Evolutionary conservation across 1,139 yeast species (phyloP), one percentile per base, ranked within the genome.

Genomic region (Candida tropicalis): DNA sequence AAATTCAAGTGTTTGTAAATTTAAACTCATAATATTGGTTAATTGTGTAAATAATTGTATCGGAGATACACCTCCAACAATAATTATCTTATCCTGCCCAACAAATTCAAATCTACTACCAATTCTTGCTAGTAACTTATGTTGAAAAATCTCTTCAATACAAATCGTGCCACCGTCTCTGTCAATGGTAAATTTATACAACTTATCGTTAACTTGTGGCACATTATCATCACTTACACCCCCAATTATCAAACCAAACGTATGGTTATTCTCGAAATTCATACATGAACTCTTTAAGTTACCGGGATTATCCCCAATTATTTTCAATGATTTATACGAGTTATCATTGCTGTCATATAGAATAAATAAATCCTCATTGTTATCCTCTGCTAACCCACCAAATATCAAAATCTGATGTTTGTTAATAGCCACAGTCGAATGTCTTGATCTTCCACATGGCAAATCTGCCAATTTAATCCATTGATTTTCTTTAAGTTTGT

Each of bases 51-150:
- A 66, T 8, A 76, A 57, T 40, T 62, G 58, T 7, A 54, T 46
- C 4, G 75, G 67, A 20, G 79, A 68, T 1, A 82, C 82, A 12
- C 93, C 93, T 3, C 95, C 93, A 15, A 76, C 71, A 1, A 85
- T 38, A 1, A 82, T 35, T 2, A 82, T 43, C 25, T 66, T 59
- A 9, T 59, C 45, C 10, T 55, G 53, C 4, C 60, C 34, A 5
- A 62, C 29, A 29, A 65, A 53, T 2, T 55, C 48, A 9, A 60
- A 57, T 47, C 68, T 65, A 43, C 79, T 63, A 15, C 87, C 83
- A 42, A 79, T 75, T 46, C 89, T 65, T 49, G 47, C 44, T 50
- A 51, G 45, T 46, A 32, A 25, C 16, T 31, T 38, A 44, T 51
- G 47, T 37, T 47, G 41, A 17, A 31, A 40, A 7, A 47, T 8